Evolutionary conservation across 176 grass and related monocot species (phyloP).

Genomic region (Microstegium vimineum): DNA sequence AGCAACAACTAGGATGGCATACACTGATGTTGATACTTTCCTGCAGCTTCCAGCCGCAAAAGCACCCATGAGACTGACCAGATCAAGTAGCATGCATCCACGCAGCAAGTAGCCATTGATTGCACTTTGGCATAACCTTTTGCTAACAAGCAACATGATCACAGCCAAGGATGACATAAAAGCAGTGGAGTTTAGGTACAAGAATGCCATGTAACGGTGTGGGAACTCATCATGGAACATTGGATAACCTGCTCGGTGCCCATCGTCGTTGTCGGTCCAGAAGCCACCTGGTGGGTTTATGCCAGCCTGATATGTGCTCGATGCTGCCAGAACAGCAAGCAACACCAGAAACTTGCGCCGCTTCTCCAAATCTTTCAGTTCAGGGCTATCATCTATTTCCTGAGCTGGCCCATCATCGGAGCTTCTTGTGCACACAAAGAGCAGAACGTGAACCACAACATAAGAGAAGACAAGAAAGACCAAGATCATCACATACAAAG

Average conservation of each 20-base stretch:
- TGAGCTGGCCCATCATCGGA: slow-evolving; percentile 7
- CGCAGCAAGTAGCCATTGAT: slow-evolving; percentile 18
- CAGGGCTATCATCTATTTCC: not conserved
- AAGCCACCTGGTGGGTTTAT: slow-evolving; percentile 59
- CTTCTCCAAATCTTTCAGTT: slow-evolving; percentile 30
- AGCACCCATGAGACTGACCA: slow-evolving; percentile 51
- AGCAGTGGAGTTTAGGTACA: slow-evolving; percentile 50
- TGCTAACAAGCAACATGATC: slow-evolving; percentile 48
- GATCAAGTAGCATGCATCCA: slow-evolving; percentile 27
- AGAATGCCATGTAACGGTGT: slow-evolving; percentile 35
- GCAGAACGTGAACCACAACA: slow-evolving; percentile 11
- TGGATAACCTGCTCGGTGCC: slow-evolving; percentile 27
- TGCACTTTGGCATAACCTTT: slow-evolving; percentile 34
- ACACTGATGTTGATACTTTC: slow-evolving; percentile 30
- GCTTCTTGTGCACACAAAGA: not conserved
- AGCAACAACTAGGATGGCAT: slow-evolving; percentile 34
- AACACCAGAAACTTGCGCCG: slow-evolving; percentile 43
- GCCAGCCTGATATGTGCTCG: slow-evolving; percentile 50
- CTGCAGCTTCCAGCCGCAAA: slow-evolving; percentile 43
- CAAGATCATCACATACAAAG: slow-evolving; percentile 36
- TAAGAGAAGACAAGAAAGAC: slow-evolving; percentile 4
- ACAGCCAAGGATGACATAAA: slow-evolving; percentile 54
- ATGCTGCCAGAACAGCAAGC: slow-evolving; percentile 52
- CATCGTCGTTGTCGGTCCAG: slow-evolving; percentile 23
- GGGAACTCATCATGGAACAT: slow-evolving; percentile 43